These are phyloP conservation scores for Logfia minima DNA, from an alignment of 129 eudicot species.

Conservation along the genomic window DNA sequence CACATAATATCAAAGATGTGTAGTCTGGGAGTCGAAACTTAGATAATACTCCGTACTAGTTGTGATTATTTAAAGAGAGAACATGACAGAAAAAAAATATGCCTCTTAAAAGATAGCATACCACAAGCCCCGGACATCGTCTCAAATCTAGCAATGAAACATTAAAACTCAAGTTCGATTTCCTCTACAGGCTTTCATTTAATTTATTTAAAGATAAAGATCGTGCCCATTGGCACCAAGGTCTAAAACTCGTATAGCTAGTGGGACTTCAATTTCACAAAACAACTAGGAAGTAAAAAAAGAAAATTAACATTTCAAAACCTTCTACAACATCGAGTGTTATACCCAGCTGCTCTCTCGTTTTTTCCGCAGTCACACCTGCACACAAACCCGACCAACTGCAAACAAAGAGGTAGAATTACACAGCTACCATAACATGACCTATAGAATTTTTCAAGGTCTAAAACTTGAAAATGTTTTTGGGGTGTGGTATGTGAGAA, in stretches of 20 bases:
- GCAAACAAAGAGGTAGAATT: not conserved
- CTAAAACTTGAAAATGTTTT: too few species aligned
- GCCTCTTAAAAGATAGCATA: too few species aligned
- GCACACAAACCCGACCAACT: not conserved
- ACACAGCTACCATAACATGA: too few species aligned
- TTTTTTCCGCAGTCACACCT: not conserved
- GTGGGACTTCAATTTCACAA: not conserved
- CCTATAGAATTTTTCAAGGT: too few species aligned
- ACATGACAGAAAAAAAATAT: too few species aligned
- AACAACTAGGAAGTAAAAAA: not conserved
- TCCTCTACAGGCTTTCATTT: not conserved
- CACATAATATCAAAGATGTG: too few species aligned
- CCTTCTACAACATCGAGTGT: not conserved
- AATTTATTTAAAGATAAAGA: not conserved
- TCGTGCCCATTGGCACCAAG: not conserved
- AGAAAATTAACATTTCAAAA: not conserved
- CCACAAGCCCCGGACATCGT: too few species aligned
- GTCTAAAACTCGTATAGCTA: not conserved
- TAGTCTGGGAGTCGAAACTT: too few species aligned
- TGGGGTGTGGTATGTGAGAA: too few species aligned
- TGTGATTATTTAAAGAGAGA: not conserved
- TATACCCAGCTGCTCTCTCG: not conserved
- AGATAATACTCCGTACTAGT: not conserved
- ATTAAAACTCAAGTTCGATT: not conserved
- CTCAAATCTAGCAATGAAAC: not conserved